These are phyloP conservation scores for Linnemannia hyalina DNA, from an alignment of 192 early-diverging fungal genomes.

Conservation along the genomic window DNA sequence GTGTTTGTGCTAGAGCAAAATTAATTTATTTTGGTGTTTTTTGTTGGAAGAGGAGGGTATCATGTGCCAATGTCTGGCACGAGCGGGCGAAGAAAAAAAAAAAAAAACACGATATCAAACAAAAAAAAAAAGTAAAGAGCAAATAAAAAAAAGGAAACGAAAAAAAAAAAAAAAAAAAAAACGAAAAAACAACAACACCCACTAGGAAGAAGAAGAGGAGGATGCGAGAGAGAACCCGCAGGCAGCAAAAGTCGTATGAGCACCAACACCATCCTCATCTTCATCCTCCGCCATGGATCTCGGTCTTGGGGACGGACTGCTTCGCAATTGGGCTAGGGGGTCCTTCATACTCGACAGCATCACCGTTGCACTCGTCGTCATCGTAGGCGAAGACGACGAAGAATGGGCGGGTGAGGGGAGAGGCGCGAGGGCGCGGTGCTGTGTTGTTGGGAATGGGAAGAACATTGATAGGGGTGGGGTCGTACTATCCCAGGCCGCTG, in stretches of 20 bases:
- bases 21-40: not conserved
- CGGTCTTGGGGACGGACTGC: not conserved
- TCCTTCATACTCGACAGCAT: not conserved
- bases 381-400: not conserved
- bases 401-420: not conserved
- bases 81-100: no score
- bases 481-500: not conserved
- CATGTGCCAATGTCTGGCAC: no score
- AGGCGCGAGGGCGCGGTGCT: not conserved
- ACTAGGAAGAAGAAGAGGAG: not conserved
- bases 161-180: no score
- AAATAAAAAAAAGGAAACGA: no score
- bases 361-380: not conserved
- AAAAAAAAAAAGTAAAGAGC: no score
- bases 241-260: not conserved
- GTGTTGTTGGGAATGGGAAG: not conserved
- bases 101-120: no score
- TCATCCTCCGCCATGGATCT: not conserved
- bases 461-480: not conserved
- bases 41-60: not conserved
- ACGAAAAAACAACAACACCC: no score
- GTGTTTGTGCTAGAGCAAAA: not conserved
- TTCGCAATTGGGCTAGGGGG: not conserved
- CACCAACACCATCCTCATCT: not conserved
- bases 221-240: not conserved